Evolutionary conservation across 257 asterid species (phyloP).

Genomic region (Solanum virginianum): DNA sequence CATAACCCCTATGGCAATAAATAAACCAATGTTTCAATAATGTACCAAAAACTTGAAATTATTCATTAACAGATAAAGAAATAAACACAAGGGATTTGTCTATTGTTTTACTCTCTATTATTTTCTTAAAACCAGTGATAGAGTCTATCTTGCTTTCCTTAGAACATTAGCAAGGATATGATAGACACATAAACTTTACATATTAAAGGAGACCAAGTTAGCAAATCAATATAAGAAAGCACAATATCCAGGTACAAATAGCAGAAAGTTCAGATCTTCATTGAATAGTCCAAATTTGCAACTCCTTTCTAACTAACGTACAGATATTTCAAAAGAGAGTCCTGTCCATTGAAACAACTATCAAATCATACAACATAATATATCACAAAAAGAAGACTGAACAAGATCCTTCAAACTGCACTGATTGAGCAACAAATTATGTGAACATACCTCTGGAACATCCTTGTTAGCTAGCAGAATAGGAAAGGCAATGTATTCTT

Average conservation of each 20-base stretch:
- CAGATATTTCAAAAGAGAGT: background rate
- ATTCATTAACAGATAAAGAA: background rate
- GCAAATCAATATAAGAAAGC: background rate
- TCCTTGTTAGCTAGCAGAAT: constrained; percentile 42
- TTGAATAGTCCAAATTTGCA: background rate
- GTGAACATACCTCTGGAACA: constrained; percentile 42
- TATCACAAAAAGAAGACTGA: background rate
- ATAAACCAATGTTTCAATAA: background rate
- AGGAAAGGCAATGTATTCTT: constrained; percentile 64
- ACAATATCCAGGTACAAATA: background rate
- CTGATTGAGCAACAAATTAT: background rate
- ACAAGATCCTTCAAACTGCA: background rate
- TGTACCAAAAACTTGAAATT: background rate
- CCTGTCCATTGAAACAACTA: background rate
- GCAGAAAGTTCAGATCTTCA: background rate
- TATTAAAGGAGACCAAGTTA: background rate
- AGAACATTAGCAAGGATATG: background rate
- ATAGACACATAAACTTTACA: background rate
- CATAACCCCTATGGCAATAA: background rate
- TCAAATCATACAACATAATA: background rate
- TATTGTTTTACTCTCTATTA: background rate
- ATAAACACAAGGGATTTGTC: background rate
- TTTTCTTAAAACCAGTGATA: background rate
- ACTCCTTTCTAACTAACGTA: background rate
- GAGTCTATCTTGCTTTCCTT: background rate